Percentiles rank a stretch among this genome's conserved stretches.
Conservation (phyloP, 805 yeast genomes). For the Wickerhamiella vanderwaltii region DNA sequence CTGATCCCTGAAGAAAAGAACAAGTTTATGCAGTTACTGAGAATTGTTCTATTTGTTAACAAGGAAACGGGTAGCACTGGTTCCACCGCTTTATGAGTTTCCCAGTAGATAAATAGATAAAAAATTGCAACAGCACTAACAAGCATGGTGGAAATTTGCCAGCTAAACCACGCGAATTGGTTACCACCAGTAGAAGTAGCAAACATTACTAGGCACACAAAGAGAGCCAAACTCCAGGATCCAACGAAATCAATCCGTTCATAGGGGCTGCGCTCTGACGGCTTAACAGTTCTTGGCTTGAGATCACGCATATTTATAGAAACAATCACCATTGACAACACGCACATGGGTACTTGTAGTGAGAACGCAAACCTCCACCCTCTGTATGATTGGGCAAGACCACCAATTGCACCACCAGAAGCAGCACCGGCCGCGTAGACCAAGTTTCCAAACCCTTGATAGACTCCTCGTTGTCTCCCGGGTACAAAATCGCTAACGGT, state of each 20-base stretch:
- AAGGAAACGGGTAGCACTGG: constrained; percentile 59
- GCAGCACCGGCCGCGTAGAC: constrained; percentile 69
- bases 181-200: constrained; percentile 59
- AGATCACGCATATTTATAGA: constrained; percentile 11
- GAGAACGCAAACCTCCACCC: constrained; percentile 52
- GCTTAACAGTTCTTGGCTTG: not conserved
- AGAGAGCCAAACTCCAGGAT: constrained; percentile 42
- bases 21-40: constrained; percentile 53
- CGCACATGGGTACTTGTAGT: constrained; percentile 31
- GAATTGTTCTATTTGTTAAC: constrained; percentile 45
- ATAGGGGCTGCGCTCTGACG: constrained; percentile 32
- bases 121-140: constrained; percentile 26
- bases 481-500: constrained; percentile 68
- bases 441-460: constrained; percentile 72
- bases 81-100: constrained; percentile 40
- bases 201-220: constrained; percentile 46
- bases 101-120: constrained; percentile 39
- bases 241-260: constrained; percentile 57
- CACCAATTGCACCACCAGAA: constrained; percentile 50
- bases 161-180: constrained; percentile 34
- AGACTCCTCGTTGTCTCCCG: constrained; percentile 62
- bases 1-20: constrained; percentile 61
- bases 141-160: constrained; percentile 14
- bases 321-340: constrained; percentile 31
- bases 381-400: constrained; percentile 37